phyloP scores from a whole-genome alignment of 2,329 filamentous ascomycete genomes.

The Lomentospora prolificans region DNA sequence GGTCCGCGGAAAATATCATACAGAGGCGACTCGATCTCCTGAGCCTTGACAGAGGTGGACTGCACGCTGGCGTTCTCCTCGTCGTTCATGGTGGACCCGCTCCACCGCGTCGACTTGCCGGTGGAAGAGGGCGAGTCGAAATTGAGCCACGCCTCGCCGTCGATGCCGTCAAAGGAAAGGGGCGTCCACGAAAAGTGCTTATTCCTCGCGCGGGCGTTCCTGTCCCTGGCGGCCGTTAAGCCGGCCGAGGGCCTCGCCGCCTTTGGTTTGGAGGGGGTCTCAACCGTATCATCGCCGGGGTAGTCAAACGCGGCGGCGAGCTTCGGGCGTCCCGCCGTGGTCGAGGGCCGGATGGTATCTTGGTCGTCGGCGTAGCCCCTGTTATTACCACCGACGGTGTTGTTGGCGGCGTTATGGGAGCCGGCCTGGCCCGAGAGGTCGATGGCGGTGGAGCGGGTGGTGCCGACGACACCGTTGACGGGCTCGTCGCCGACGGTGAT shows the following conservation, averaged over 20 bases:
- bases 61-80: conserved; percentile 31
- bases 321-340: conserved; percentile 28
- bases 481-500: conserved; percentile 93
- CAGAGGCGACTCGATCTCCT: conserved; percentile 36
- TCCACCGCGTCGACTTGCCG: conserved; percentile 50
- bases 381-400: conserved; percentile 19
- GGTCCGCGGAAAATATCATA: no score
- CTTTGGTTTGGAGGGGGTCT: conserved; percentile 11
- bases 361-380: conserved; percentile 23
- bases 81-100: conserved; percentile 45
- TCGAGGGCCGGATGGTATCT: conserved; percentile 35
- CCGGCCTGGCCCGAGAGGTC: conserved; percentile 9
- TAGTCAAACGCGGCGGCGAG: conserved; percentile 32
- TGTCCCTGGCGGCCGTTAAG: conserved; percentile 23
- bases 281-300: conserved; percentile 18
- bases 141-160: conserved; percentile 55
- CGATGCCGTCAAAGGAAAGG: conserved; percentile 43
- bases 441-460: conserved; percentile 11
- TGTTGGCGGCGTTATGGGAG: conserved; percentile 11
- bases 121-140: conserved; percentile 50
- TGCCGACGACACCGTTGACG: conserved; percentile 40
- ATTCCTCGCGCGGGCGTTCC: conserved; percentile 18
- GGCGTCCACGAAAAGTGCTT: conserved; percentile 54
- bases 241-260: not conserved
- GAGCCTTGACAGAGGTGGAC: conserved; percentile 35